Conservation (phyloP, 768 basidiomycete genomes). For the Pholiota conissans region DNA sequence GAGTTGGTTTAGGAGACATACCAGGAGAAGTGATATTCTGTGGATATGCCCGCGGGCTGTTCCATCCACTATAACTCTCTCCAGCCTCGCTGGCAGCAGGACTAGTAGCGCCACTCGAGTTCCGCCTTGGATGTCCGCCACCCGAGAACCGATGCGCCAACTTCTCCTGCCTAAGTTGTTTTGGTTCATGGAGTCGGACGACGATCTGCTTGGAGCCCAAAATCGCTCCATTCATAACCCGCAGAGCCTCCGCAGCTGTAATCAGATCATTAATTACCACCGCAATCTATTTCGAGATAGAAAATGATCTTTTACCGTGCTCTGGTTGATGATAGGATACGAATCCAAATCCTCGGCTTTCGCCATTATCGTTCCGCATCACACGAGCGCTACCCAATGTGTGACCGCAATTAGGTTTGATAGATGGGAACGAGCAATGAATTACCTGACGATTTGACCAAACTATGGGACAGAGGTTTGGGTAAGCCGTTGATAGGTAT, state of each 20-base stretch:
- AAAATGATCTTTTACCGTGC: constrained; percentile 70
- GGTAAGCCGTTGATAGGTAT: constrained; percentile 9
- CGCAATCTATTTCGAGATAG: constrained; percentile 3
- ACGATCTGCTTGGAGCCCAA: constrained; percentile 78
- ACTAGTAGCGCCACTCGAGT: constrained; percentile 81
- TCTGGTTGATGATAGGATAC: constrained; percentile 84
- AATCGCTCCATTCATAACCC: constrained; percentile 75
- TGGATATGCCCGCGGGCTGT: constrained; percentile 63
- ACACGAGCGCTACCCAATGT: constrained; percentile 76
- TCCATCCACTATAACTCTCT: constrained; percentile 72
- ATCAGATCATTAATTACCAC: constrained; percentile 7
- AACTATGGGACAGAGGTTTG: constrained; percentile 46
- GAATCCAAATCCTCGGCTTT: constrained; percentile 88
- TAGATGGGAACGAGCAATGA: background rate
- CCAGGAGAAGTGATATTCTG: constrained; percentile 47
- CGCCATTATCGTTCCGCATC: constrained; percentile 83
- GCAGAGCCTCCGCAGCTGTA: constrained; percentile 73
- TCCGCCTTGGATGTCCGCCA: constrained; percentile 74
- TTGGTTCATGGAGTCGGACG: constrained; percentile 88
- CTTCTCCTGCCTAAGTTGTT: constrained; percentile 88
- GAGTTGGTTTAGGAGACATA: constrained; percentile 47
- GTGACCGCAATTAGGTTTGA: background rate
- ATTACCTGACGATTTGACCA: constrained; percentile 85
- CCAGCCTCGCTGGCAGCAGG: constrained; percentile 82
- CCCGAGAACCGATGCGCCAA: constrained; percentile 80